These are phyloP conservation scores for Paramecium primaurelia DNA, from an alignment of 73 alveolate genomes.

Conservation along the genomic window DNA sequence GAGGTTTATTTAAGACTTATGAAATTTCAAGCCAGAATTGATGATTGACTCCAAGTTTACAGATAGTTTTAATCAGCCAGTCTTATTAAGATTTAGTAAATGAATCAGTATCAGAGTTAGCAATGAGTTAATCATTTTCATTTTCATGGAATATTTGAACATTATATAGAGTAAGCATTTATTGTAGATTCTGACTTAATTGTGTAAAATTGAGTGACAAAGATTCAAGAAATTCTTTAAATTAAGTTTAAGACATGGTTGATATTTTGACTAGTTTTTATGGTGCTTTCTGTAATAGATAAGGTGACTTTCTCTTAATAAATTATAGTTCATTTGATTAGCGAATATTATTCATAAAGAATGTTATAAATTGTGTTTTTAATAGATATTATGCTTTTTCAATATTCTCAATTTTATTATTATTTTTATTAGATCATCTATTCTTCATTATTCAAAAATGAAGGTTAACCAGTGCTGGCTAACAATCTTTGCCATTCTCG, in stretches of 20 bases:
- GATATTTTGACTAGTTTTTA: not conserved
- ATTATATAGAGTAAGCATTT: not conserved
- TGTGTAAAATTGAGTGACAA: not conserved
- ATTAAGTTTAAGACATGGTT: not conserved
- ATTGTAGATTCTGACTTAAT: not conserved
- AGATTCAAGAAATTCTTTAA: not conserved
- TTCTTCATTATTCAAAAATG: conserved; percentile 64
- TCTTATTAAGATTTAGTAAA: not conserved
- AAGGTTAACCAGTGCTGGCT: conserved; percentile 93
- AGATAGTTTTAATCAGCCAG: not conserved
- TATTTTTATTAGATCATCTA: not conserved
- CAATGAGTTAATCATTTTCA: not conserved
- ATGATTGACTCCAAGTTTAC: not conserved
- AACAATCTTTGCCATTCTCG: conserved; percentile 83
- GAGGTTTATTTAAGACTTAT: not conserved
- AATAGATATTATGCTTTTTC: not conserved
- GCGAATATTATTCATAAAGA: not conserved
- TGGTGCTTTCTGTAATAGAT: not conserved
- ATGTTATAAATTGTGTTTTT: not conserved
- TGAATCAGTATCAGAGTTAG: not conserved
- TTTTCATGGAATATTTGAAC: not conserved
- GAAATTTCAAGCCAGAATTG: not conserved
- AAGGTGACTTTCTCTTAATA: not conserved
- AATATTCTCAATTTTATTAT: not conserved
- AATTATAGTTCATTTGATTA: not conserved